Evolutionary conservation across 805 yeast species (phyloP).

Genomic region (Metschnikowia lunata): DNA sequence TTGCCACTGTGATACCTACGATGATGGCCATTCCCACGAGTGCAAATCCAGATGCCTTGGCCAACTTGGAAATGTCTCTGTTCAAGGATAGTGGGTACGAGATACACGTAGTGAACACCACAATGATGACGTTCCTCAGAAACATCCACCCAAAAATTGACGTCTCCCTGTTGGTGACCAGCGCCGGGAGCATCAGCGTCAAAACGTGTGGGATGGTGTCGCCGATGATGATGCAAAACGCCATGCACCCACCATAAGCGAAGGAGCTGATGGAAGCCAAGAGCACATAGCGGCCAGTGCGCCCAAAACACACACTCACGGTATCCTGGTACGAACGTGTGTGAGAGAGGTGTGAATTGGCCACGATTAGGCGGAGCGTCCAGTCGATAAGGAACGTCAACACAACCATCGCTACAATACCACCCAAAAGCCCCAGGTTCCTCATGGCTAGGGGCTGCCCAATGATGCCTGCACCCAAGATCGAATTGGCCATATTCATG

Average conservation of each 20-base stretch:
- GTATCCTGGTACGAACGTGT: constrained; percentile 81
- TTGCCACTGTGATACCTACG: constrained; percentile 62
- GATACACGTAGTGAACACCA: constrained; percentile 62
- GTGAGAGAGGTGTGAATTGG: constrained; percentile 75
- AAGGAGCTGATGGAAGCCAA: constrained; percentile 77
- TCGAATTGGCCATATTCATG: constrained; percentile 95
- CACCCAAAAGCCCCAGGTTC: constrained; percentile 76
- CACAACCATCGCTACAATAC: constrained; percentile 53
- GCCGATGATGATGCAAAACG: constrained; percentile 91
- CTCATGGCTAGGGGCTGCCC: constrained; percentile 88
- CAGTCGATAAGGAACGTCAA: constrained; percentile 79
- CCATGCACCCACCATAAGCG: constrained; percentile 93
- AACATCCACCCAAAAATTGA: constrained; percentile 48
- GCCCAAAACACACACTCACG: constrained; percentile 75
- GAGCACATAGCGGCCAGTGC: constrained; percentile 60
- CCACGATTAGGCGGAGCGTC: constrained; percentile 75
- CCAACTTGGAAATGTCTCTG: constrained; percentile 76
- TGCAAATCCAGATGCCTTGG: constrained; percentile 85
- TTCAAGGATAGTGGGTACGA: constrained; percentile 81
- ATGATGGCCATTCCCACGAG: constrained; percentile 78
- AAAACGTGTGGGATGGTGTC: constrained; percentile 92
- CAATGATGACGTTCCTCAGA: constrained; percentile 65
- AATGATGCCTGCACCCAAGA: constrained; percentile 92
- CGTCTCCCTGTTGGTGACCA: constrained; percentile 25
- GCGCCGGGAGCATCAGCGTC: constrained; percentile 53